Evolutionary conservation across 148 eudicot genomes (phyloP), one percentile per base, ranked within the genome.

Genomic region (Camellia japonica): DNA sequence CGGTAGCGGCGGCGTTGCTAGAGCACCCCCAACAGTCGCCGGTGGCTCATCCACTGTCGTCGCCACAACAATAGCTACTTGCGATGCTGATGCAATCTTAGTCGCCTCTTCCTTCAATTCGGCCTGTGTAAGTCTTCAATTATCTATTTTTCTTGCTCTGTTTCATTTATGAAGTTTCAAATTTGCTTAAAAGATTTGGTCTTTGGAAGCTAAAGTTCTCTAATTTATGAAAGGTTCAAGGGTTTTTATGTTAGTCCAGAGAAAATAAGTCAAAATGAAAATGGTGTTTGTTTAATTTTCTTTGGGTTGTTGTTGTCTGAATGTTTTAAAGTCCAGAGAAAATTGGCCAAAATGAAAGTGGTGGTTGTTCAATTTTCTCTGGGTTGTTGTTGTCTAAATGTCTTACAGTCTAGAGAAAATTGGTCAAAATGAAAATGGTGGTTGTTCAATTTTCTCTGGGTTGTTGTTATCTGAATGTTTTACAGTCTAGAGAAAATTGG

Each of bases 101-200:
- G 73, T 55, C 81, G 62, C 86, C 90, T 71, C 82, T 80, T 60
- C 79, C 91, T 56, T 72, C 90, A 38, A 80, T 85, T 71, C 83
- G 93, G 59, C 83, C 87, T 15, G 7, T 78, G 98, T 94, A 80
- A 88, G 92, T 70, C 61, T 83, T 8, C 16, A 68, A 46, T 18
- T 77, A 18, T 60, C 4, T 54, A 14, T 41, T 42, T 6, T 30
- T 78, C 47, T 30, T 30, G 14, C 46, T 30, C 38, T 30, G 1
- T 38, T 15, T 16, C 38, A 74, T 74, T 52, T 20, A 2, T 3
- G 60, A 15, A 30, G 11, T 54, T 66, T 7, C 5, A 9, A 38
- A 51, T 63, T 54, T 42, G 16, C 16, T 61, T 16, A 10, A 77
- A 77, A 74, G 43, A 55, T 43, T 66, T 55, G 55, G 49, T 54